Base-by-base conservation (phyloP, 202 grass and related monocot species). In the Hordeum pubiflorum region DNA sequence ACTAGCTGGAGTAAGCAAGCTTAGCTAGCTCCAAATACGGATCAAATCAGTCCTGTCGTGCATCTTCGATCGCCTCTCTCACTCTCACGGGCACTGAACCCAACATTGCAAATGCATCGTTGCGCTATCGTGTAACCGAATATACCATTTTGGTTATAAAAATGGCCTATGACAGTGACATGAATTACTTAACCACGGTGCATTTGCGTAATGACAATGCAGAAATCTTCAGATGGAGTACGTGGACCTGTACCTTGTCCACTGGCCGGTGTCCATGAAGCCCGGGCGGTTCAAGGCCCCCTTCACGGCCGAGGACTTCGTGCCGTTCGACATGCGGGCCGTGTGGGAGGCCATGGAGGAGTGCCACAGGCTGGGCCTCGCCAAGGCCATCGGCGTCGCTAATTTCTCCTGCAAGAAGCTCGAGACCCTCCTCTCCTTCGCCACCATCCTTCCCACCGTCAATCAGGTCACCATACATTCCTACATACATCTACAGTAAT, bases 341-440 rank as follows among this genome's bases (percentile, higher is more conserved):
- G 87, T 97, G 27, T 97, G 94, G 89, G 85, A 84, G 60, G 91
- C 72, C 44, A 97, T 93, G 94, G 91, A 97, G 60, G 89, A 91
- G 84, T 93, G 91, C 82, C 72, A 88, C 70, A 27, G 73, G 3
- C 76, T 86, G 33, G 91, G 91, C 73, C 89, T 93, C 1, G 78
- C 79, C 67, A 93, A 84, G 62, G 41, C 82, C 58, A 91, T 93
- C 18, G 91, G 94, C 40, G 87, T 97, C 46, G 87, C 89, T 68
- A 97, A 97, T 41, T 91, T 97, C 80, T 91, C 94, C 26, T 86
- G 91, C 86, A 97, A 88, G 27, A 91, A 91, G 79, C 83, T 97
- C 8, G 74, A 97, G 17, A 41, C 34, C 4, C 72, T 93, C 1
- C 89, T 97, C 63, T 91, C 89, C 41, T 86, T 81, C 29, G 89